Base-by-base conservation (phyloP, 179 eudicot genomes). In the Nepenthes alata region DNA sequence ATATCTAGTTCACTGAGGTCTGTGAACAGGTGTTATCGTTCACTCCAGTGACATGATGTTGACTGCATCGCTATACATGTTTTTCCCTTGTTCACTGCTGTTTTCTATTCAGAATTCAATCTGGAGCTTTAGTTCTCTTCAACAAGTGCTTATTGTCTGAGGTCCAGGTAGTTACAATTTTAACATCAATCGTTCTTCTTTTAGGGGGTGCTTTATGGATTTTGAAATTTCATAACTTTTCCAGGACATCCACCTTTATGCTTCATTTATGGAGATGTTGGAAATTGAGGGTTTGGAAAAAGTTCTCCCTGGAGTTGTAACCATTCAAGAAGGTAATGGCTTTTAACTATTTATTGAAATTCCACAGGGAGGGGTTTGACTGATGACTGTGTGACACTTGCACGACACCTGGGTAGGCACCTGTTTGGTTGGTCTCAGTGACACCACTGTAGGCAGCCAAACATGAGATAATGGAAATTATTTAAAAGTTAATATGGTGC, bases 211-310 rank as follows among this genome's bases (percentile, higher is more conserved):
- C 37, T 63, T 5, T 36, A 49, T 3, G 35, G 52, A 34, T 45
- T 1, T 53, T 73, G 64, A 60, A 58, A 59, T 53, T 14, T 45
- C 48, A 59, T 50, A 48, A 55, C 49, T 34, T 5, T 59, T 72
- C 63, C 77, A 91, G 96, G 91, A 83, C 66, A 76, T 84, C n/a
- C 75, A 57, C 37, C 68, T 59, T 56, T 81, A 88, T 83, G 77
- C 78, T 67, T 84, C 96, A 2, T 88, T 91, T 73, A 66, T 15
- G 52, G 85, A 88, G 77, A 91, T 91, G 96, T 71, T 88, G 79
- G 85, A 78, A 68, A 76, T 77, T 9, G 89, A 88, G 72, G 67
- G 78, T 71, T 74, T 91, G 60, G 52, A 67, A 66, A 74, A 78
- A 66, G 86, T 88, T 49, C 87, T 91, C 70, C 98, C 98, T 53